A percentile compares a stretch with the other conserved stretches of the same genome.
phyloP scores from a whole-genome alignment of 108 stramenopile species.

The Cyclostephanos invisitatus region DNA sequence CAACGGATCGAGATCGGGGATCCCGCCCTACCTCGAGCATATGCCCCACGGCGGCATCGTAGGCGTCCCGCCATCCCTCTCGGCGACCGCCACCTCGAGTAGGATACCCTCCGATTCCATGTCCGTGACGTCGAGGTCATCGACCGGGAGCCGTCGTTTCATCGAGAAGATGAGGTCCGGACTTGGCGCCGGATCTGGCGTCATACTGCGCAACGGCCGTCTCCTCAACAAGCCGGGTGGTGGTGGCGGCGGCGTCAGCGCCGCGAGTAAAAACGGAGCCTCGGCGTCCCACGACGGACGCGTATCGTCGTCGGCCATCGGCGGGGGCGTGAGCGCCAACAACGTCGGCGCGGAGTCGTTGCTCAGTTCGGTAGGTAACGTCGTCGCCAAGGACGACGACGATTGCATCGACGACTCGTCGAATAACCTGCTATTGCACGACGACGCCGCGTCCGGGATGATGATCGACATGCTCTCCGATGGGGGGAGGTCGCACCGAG shows the following conservation, averaged over 20 bases:
- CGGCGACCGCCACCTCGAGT: neutral
- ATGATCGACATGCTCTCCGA: slow-evolving; percentile 14
- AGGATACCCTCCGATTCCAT: slow-evolving; percentile 16
- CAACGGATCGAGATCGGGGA: neutral
- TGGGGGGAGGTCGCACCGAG: slow-evolving; percentile 21
- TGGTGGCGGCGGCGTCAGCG: neutral
- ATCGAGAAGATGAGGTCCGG: slow-evolving; percentile 21
- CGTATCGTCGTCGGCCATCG: neutral
- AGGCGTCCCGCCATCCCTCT: too few species aligned
- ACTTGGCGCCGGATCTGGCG: neutral
- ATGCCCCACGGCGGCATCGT: neutral
- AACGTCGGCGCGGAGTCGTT: neutral
- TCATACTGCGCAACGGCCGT: neutral
- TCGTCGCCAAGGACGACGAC: neutral
- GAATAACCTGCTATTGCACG: neutral
- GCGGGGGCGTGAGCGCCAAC: too few species aligned
- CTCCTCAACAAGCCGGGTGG: neutral
- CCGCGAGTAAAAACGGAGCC: neutral
- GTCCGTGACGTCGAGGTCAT: slow-evolving; percentile 33
- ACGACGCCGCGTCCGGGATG: neutral
- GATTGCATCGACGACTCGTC: neutral
- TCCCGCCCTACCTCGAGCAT: neutral
- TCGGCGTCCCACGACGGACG: neutral
- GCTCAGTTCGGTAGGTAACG: neutral
- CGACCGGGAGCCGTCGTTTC: slow-evolving; percentile 15